Conservation (phyloP, 2,329 filamentous ascomycete species). For the Penicillium sp. region DNA sequence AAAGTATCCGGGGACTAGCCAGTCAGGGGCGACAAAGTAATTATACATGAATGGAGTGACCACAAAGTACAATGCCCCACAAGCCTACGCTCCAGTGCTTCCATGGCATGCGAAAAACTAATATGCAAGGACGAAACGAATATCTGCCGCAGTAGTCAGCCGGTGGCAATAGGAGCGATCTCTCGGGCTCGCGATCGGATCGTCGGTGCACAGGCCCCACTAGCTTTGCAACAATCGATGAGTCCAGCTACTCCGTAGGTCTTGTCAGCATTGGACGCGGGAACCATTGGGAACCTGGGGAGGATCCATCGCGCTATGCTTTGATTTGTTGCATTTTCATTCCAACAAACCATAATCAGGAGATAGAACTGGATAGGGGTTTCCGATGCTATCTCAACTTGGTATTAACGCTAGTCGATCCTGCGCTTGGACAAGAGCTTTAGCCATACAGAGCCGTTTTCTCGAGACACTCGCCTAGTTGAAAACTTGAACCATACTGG, state of each 20-base stretch:
- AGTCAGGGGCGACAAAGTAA: not conserved
- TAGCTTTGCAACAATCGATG: slow-evolving; percentile 2
- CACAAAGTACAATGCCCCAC: slow-evolving; percentile 2
- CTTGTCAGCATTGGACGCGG: slow-evolving; percentile 11
- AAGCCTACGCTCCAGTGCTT: not conserved
- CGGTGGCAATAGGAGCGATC: slow-evolving; percentile 27
- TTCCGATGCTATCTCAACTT: slow-evolving; percentile 9
- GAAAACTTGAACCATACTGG: not conserved
- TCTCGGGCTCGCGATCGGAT: slow-evolving; percentile 23
- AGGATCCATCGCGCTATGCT: not conserved
- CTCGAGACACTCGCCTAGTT: not conserved
- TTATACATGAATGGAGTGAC: not conserved
- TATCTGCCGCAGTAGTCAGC: slow-evolving; percentile 18
- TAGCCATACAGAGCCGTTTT: slow-evolving; percentile 4
- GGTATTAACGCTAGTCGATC: slow-evolving; percentile 9
- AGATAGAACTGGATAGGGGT: not conserved
- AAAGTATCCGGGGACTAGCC: not conserved
- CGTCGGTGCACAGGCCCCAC: slow-evolving; percentile 11
- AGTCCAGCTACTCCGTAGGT: slow-evolving; percentile 12
- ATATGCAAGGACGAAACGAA: slow-evolving; percentile 31
- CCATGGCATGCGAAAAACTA: slow-evolving; percentile 5
- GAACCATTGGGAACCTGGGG: too few relatives aligned
- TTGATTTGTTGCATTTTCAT: slow-evolving; percentile 8
- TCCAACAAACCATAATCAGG: slow-evolving; percentile 7
- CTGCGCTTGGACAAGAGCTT: slow-evolving; percentile 8